Evolutionary conservation across 352 stramenopile species (phyloP), one percentile per base, ranked within the genome.

Genomic region (Pythium sp.): DNA sequence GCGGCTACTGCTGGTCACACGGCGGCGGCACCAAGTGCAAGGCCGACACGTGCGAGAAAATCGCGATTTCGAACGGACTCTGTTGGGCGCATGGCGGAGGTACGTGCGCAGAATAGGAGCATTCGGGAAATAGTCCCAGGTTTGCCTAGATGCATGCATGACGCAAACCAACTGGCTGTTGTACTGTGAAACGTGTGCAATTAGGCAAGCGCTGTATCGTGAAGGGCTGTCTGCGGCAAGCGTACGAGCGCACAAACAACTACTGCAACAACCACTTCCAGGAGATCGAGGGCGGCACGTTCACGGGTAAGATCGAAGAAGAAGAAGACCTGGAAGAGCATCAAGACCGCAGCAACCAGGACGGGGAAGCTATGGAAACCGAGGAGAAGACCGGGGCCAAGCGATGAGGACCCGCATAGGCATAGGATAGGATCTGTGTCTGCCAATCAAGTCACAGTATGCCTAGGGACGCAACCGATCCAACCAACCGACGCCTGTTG

Each of bases 221-320:
- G 22, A 51, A 49, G 2, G 68, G 71, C 28, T 84, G 77, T 47
- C 71, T 67, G 28, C 74, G 76, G 18, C 81, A 79, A 49, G 81
- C 81, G n/a, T 90, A 90, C 68, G 79, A 88, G 63, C 78, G 81
- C 26, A 90, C 81, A 0, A 64, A 74, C 36, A 88, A 89, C 67
- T 81, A 75, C 47, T 89, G 80, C 71, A 74, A 75, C 6, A 83
- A 77, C 53, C 80, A 89, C 64, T 83, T 77, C 64, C 74, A 72
- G 22, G 64, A 69, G 61, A 65, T 69, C 66, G 34, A 69, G n/a
- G 32, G 53, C 14, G 61, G 62, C 34, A 56, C 36, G 49, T 67
- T 67, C 51, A 30, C 32, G 28, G 63, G 43, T 28, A 54, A 68
- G 38, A 54, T 62, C 54, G 63, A 56, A 0, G 56, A 62, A 8